phyloP scores from a whole-genome alignment of 306 rosid species.

The Quercus robur region DNA sequence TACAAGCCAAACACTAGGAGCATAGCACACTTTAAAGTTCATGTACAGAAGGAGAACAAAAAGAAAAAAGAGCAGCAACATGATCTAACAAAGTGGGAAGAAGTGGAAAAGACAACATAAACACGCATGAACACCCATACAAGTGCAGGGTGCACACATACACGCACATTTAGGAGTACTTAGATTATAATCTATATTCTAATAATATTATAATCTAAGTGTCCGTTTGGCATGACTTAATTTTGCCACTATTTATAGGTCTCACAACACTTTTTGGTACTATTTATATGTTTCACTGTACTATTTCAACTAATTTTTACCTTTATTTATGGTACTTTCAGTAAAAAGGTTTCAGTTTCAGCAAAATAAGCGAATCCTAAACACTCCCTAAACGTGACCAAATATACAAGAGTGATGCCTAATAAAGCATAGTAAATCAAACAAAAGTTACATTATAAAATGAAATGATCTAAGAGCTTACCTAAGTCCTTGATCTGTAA shows the following conservation, averaged over 20 bases:
- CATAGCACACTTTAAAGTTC: background rate
- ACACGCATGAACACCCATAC: background rate
- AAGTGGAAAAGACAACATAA: background rate
- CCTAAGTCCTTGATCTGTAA: slow-evolving; percentile 88
- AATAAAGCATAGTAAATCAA: background rate
- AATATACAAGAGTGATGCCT: background rate
- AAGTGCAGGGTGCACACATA: background rate
- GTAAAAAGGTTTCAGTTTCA: too few species aligned
- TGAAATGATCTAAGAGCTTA: slow-evolving; percentile 14
- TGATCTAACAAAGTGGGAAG: background rate
- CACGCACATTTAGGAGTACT: background rate
- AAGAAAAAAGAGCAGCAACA: background rate
- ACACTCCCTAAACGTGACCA: background rate
- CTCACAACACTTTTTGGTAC: too few species aligned
- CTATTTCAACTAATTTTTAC: too few species aligned
- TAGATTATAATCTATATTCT: background rate
- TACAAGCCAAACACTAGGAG: background rate
- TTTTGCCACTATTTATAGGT: too few species aligned
- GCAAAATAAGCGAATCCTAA: too few species aligned
- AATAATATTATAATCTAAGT: background rate
- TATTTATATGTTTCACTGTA: rapidly evolving
- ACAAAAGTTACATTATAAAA: background rate
- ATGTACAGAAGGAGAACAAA: background rate
- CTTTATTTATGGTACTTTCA: too few species aligned
- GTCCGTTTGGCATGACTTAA: too few species aligned